Percentiles rank a stretch among this genome's conserved stretches.
These are phyloP conservation scores for Entomortierella chlamydospora DNA, from an alignment of 192 early-diverging fungal genomes.

Conservation along the genomic window DNA sequence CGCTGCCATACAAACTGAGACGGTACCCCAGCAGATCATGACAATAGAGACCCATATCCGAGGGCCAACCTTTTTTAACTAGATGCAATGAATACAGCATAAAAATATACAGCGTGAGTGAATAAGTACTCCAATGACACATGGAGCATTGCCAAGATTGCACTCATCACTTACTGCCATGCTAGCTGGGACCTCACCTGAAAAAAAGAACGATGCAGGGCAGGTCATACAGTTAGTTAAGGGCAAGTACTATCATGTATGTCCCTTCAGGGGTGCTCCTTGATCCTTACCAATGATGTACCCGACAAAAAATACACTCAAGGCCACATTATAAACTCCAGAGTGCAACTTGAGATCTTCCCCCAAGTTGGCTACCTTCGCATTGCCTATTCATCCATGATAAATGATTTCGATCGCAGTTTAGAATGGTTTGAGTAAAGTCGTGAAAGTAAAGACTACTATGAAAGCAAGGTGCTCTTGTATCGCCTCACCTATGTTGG, in stretches of 20 bases:
- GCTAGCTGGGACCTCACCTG: conserved; percentile 14
- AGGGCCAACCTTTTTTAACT: conserved; percentile 68
- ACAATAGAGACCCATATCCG: conserved; percentile 61
- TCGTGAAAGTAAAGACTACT: too few relatives aligned
- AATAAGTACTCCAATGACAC: conserved; percentile 13
- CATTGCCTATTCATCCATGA: conserved; percentile 47
- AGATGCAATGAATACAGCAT: background rate
- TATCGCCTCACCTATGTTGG: conserved; percentile 64
- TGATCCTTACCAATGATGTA: conserved; percentile 6
- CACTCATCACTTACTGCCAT: conserved; percentile 1
- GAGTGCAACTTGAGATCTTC: conserved; percentile 48
- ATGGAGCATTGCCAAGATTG: too few relatives aligned
- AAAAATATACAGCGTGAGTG: too few relatives aligned
- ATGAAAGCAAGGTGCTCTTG: too few relatives aligned
- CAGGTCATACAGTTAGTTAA: background rate
- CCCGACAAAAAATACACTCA: conserved; percentile 53
- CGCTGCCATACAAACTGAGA: conserved; percentile 60
- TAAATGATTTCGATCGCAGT: too few relatives aligned
- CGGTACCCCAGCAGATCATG: conserved; percentile 60
- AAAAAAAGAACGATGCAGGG: background rate
- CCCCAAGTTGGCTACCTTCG: conserved; percentile 57
- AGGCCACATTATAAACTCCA: conserved; percentile 60
- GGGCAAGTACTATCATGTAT: background rate
- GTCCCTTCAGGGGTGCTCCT: too few relatives aligned
- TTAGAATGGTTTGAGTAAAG: too few relatives aligned